phyloP scores from a whole-genome alignment of 2,329 filamentous ascomycete species.

The Pseudogymnoascus sp. region DNA sequence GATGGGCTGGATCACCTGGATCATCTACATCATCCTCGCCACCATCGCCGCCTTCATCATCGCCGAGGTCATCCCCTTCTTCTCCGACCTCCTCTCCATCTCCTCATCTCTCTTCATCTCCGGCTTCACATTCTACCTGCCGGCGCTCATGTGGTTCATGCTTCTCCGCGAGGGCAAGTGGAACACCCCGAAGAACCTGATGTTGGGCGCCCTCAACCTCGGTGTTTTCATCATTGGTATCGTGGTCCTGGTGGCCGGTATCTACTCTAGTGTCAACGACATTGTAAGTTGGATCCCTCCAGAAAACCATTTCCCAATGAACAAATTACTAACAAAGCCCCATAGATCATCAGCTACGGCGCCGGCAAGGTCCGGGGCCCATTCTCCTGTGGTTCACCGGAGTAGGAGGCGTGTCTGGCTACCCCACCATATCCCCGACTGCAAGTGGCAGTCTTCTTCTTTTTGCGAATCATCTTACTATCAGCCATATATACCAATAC shows the following conservation, averaged over 20 bases:
- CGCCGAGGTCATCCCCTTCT: conserved; percentile 50
- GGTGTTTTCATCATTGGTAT: conserved; percentile 20
- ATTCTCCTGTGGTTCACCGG: background rate
- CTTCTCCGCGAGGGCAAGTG: conserved; percentile 23
- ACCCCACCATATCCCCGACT: background rate
- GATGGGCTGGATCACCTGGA: conserved; percentile 35
- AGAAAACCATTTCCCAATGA: background rate
- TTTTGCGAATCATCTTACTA: conserved; percentile 3
- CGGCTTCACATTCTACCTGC: conserved; percentile 25
- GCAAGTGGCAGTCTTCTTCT: background rate
- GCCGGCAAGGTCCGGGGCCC: background rate
- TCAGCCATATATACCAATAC: conserved; percentile 6
- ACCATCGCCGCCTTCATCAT: conserved; percentile 52
- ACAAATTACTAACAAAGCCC: background rate
- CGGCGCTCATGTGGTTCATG: conserved; percentile 25
- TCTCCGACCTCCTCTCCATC: conserved; percentile 41
- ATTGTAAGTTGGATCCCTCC: conserved; percentile 18
- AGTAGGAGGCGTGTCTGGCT: background rate
- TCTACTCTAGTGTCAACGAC: conserved; percentile 20
- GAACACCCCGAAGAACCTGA: conserved; percentile 21
- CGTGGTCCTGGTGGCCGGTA: conserved; percentile 20
- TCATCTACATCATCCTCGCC: conserved; percentile 30
- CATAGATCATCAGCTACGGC: background rate
- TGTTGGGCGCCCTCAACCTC: conserved; percentile 18
- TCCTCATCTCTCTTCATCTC: conserved; percentile 22